phyloP scores from a whole-genome alignment of 2,329 filamentous ascomycete genomes.

The Monilinia fructicola region DNA sequence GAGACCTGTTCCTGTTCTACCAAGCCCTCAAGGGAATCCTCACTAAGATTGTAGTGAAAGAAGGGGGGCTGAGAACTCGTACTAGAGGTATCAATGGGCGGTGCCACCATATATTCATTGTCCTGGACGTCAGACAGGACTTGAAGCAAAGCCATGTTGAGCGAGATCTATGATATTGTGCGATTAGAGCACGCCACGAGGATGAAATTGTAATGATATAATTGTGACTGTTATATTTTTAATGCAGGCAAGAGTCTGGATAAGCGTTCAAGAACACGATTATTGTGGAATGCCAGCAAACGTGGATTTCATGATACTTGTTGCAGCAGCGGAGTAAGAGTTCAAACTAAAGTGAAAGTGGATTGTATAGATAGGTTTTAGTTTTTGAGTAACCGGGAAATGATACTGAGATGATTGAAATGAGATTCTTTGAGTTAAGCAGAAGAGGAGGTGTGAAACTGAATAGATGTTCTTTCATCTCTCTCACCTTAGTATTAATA shows the following conservation, averaged over 20 bases:
- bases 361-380: neutral
- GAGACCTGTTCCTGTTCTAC: neutral
- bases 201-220: neutral
- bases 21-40: no score
- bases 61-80: neutral
- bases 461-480: neutral
- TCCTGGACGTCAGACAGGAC: neutral
- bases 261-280: neutral
- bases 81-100: neutral
- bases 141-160: neutral
- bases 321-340: neutral
- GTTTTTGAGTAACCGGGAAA: neutral
- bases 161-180: neutral
- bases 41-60: neutral
- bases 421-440: neutral
- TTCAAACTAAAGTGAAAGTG: neutral
- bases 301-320: neutral
- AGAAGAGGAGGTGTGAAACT: neutral
- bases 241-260: neutral
- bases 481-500: neutral
- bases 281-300: neutral
- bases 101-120: neutral
- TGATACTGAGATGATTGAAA: neutral
- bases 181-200: neutral
- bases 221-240: neutral